These are phyloP conservation scores for Bipolaris zeicola DNA, from an alignment of 2,329 filamentous ascomycete species.

Conservation along the genomic window DNA sequence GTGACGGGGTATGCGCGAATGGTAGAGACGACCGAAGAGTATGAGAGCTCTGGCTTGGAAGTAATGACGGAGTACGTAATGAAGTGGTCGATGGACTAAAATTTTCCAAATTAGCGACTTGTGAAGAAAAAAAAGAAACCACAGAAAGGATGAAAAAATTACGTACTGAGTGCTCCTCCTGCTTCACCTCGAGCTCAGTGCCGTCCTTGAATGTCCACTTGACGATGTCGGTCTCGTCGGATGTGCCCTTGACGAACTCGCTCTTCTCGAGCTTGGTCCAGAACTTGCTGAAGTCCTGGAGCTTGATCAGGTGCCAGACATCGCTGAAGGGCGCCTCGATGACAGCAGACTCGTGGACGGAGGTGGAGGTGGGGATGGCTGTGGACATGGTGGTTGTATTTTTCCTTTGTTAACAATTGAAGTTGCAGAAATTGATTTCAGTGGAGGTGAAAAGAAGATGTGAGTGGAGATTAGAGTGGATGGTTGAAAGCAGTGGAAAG, in stretches of 20 bases:
- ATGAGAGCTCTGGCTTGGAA: constrained; percentile 67
- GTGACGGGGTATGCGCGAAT: constrained; percentile 70
- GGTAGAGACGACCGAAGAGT: constrained; percentile 70
- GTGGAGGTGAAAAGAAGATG: background rate
- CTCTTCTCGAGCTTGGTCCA: constrained; percentile 67
- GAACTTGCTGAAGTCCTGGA: constrained; percentile 70
- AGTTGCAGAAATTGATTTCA: background rate
- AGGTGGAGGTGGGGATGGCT: constrained; percentile 68
- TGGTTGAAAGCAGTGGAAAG: constrained; percentile 5
- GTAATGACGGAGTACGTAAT: constrained; percentile 76
- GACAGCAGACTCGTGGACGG: constrained; percentile 69
- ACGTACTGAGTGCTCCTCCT: constrained; percentile 73
- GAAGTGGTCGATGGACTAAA: constrained; percentile 66
- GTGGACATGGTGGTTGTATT: constrained; percentile 29
- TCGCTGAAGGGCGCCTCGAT: constrained; percentile 69
- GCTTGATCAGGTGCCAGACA: constrained; percentile 78
- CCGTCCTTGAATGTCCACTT: constrained; percentile 75
- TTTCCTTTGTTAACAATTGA: constrained; percentile 11
- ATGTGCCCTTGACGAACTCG: constrained; percentile 67
- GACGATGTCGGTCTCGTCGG: constrained; percentile 69
- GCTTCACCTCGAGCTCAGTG: constrained; percentile 71
- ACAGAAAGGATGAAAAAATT: background rate
- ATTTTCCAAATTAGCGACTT: constrained; percentile 1
- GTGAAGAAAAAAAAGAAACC: background rate
- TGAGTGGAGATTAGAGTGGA: constrained; percentile 1